Base-by-base conservation (phyloP, 768 basidiomycete genomes). In the Rhizopogon salebrosus region DNA sequence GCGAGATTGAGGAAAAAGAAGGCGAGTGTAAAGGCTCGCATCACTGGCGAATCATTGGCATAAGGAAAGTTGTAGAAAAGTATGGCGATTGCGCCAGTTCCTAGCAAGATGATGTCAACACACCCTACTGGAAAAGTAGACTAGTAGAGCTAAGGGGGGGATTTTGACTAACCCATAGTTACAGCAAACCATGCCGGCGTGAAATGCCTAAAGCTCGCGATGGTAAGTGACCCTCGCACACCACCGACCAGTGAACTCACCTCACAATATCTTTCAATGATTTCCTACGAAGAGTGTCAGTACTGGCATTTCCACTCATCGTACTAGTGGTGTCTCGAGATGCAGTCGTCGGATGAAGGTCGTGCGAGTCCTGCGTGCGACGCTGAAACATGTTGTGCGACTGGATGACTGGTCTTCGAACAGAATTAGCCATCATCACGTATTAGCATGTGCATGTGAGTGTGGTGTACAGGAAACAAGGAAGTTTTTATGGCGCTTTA, bases 51-150 rank as follows among this genome's bases (percentile, higher is more conserved):
- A 29, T 68, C 64, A 34, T 60, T 62, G 3, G 73, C 78, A 59
- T 84, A 87, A 0, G 84, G 85, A 60, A 83, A 83, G 9, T 62
- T 72, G 36, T 75, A 69, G 60, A 85, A 80, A 31, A 87, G 72
- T 35, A 76, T 74, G 55, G 80, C 80, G 13, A 85, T 67, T 0
- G 75, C 69, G 3, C 80, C 80, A 0, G 80, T 81, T 6, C 80
- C 75, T 71, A 41, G 45, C 29, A 16, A 39, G 24, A 31, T 29
- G 13, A 18, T n/a, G 42, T 52, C 27, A 42, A 52, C 20, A 23
- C 3, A 5, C 23, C 34, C 31, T 13, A 51, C 13, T 23, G 4
- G 11, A 11, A 7, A 29, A 14, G 36, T 20, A 11, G 24, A 11
- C n/a, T 38, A 35, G 14, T 41, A n/a, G 39, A 42, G 6, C 24